Percentiles rank a stretch among this genome's conserved stretches.
These are phyloP conservation scores for Oxytropis ochrocephala DNA, from an alignment of 306 rosid species.

Conservation along the genomic window DNA sequence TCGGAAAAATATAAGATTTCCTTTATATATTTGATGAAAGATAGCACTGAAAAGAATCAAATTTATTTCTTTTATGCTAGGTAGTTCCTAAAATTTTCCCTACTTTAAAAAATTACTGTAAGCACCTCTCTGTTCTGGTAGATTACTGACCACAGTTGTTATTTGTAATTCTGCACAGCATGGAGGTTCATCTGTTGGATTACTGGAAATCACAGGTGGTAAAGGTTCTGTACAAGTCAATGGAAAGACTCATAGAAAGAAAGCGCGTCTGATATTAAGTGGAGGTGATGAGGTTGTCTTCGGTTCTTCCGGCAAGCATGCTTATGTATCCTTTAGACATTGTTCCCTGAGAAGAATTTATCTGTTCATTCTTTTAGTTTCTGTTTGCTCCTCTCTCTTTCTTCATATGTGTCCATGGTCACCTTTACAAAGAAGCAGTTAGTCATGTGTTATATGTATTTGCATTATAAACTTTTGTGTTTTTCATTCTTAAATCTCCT, in stretches of 20 bases:
- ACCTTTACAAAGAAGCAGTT: neutral
- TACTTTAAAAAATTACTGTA: neutral
- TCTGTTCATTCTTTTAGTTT: neutral
- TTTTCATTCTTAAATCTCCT: conserved; percentile 2
- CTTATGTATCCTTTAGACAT: conserved; percentile 84
- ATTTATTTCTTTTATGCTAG: neutral
- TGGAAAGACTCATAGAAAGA: conserved; percentile 47
- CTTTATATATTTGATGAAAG: neutral
- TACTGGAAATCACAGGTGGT: conserved; percentile 69
- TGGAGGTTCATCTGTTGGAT: conserved; percentile 58
- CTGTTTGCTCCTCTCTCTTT: conserved; percentile 5
- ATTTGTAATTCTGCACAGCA: conserved; percentile 43
- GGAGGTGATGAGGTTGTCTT: conserved; percentile 96
- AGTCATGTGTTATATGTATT: conserved; percentile 5
- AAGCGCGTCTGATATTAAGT: conserved; percentile 42
- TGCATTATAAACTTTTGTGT: neutral
- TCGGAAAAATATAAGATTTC: neutral
- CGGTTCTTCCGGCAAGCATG: conserved; percentile 58
- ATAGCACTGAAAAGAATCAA: neutral
- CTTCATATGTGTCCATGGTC: neutral
- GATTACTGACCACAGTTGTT: conserved; percentile 19
- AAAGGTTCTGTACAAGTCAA: conserved; percentile 74
- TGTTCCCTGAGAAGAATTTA: conserved; percentile 4
- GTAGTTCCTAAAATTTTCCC: conserved; percentile 1
- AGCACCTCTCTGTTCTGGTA: neutral